phyloP scores from a whole-genome alignment of 164 flowering plant genomes.

The Annona squamosa region DNA sequence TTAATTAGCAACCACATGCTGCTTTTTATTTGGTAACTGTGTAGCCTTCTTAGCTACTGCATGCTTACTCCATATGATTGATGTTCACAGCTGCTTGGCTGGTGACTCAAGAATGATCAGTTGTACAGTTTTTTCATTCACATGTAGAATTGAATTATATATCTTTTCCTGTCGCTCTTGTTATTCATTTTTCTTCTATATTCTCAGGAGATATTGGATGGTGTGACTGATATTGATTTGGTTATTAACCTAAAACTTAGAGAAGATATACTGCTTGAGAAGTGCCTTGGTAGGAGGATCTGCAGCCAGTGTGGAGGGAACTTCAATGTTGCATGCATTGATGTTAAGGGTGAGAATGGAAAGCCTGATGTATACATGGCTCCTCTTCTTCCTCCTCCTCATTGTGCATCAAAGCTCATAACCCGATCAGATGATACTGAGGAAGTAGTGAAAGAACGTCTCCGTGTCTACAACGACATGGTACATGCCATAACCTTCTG shows the following conservation, averaged over 20 bases:
- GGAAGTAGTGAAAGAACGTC: constrained; percentile 70
- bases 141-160: background rate
- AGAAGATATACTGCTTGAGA: constrained; percentile 74
- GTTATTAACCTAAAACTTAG: constrained; percentile 79
- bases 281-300: constrained; percentile 92
- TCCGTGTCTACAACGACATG: constrained; percentile 68
- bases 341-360: constrained; percentile 72
- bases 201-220: constrained; percentile 83
- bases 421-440: constrained; percentile 86
- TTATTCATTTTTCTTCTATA: background rate
- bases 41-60: too few species aligned
- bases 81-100: too few species aligned
- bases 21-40: too few species aligned
- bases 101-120: background rate
- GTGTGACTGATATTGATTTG: constrained; percentile 76
- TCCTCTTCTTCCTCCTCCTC: constrained; percentile 86
- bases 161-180: background rate
- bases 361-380: constrained; percentile 71
- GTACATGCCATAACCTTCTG: constrained; percentile 27
- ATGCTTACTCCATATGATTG: too few species aligned
- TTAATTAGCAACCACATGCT: too few species aligned
- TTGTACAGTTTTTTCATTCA: too few species aligned
- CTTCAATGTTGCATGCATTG: constrained; percentile 69
- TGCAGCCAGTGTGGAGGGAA: constrained; percentile 84
- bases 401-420: constrained; percentile 78